Percentiles rank a stretch among this genome's conserved stretches.
phyloP scores from a whole-genome alignment of 2,329 filamentous ascomycete species.

The Hypoxylon sp. region DNA sequence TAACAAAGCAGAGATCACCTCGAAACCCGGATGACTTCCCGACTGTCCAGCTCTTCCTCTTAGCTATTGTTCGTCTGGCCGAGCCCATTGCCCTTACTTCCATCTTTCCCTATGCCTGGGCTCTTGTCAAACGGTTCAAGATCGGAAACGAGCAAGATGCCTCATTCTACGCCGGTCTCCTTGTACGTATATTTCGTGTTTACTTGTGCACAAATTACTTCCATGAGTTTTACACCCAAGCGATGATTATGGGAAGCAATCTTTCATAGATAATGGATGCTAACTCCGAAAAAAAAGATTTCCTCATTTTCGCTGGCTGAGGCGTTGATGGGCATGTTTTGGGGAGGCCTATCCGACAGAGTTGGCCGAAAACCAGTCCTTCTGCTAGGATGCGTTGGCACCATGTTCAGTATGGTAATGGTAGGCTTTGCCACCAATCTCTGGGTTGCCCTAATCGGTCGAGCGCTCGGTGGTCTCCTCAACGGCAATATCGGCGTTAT shows the following conservation, averaged over 20 bases:
- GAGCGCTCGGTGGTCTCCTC: constrained; percentile 80
- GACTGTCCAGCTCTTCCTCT: constrained; percentile 80
- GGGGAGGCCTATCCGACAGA: constrained; percentile 83
- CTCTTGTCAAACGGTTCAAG: constrained; percentile 78
- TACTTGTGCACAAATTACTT: too few species aligned
- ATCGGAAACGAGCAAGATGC: constrained; percentile 78
- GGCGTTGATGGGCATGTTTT: constrained; percentile 84
- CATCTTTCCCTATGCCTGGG: constrained; percentile 92
- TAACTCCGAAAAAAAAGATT: constrained; percentile 54
- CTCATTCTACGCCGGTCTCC: constrained; percentile 85
- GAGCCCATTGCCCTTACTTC: constrained; percentile 93
- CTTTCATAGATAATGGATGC: background rate
- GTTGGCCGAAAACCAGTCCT: constrained; percentile 87
- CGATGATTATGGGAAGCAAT: too few species aligned
- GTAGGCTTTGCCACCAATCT: constrained; percentile 86
- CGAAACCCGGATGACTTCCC: constrained; percentile 80
- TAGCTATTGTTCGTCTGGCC: constrained; percentile 90
- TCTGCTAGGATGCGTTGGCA: constrained; percentile 81
- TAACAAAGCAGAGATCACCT: constrained; percentile 59
- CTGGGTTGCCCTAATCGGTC: constrained; percentile 80
- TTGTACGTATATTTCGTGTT: constrained; percentile 49
- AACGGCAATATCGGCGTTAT: constrained; percentile 94
- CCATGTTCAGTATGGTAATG: constrained; percentile 81
- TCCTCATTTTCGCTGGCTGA: constrained; percentile 86
- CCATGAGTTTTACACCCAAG: too few species aligned